Conservation (phyloP, 1,284 basidiomycete species). For the Microbotryum violaceum region DNA sequence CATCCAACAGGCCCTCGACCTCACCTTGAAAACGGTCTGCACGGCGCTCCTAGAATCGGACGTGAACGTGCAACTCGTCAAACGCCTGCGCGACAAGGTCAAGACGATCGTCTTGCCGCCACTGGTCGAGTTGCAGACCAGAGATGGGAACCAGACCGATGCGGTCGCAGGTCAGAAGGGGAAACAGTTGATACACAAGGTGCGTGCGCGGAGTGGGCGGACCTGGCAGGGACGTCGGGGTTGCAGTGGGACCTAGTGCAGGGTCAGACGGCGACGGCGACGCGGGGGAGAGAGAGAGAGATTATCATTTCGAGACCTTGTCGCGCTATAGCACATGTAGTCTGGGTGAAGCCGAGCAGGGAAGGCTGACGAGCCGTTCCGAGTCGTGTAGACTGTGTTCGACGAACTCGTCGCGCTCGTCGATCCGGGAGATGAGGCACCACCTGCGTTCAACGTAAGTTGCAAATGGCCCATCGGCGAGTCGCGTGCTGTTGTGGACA, state of each 20-base stretch:
- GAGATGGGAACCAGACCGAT: constrained; percentile 46
- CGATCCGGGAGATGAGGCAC: constrained; percentile 73
- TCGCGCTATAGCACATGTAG: too few species aligned
- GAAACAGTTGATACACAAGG: constrained; percentile 83
- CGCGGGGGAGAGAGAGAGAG: too few species aligned
- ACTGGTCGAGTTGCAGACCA: constrained; percentile 65
- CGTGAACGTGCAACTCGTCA: constrained; percentile 95
- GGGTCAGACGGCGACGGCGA: neutral
- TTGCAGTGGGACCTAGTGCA: neutral
- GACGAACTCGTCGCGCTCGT: constrained; percentile 93
- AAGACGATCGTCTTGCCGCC: constrained; percentile 74
- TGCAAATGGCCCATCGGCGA: constrained; percentile 4
- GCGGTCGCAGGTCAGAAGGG: constrained; percentile 56
- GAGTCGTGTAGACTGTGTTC: constrained; percentile 67
- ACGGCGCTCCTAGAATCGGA: constrained; percentile 91
- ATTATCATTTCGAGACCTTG: too few species aligned
- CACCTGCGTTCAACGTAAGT: constrained; percentile 28
- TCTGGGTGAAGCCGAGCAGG: too few species aligned
- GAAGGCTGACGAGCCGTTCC: neutral
- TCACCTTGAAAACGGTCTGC: constrained; percentile 88
- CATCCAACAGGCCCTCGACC: constrained; percentile 70
- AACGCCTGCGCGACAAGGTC: constrained; percentile 77
- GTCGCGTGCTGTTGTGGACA: neutral
- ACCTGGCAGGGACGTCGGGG: too few species aligned
- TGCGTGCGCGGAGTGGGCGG: constrained; percentile 36